A percentile compares a stretch with the other conserved stretches of the same genome.
Evolutionary conservation across 176 grass and related monocot species (phyloP).

Genomic region (Paspalum notatum): DNA sequence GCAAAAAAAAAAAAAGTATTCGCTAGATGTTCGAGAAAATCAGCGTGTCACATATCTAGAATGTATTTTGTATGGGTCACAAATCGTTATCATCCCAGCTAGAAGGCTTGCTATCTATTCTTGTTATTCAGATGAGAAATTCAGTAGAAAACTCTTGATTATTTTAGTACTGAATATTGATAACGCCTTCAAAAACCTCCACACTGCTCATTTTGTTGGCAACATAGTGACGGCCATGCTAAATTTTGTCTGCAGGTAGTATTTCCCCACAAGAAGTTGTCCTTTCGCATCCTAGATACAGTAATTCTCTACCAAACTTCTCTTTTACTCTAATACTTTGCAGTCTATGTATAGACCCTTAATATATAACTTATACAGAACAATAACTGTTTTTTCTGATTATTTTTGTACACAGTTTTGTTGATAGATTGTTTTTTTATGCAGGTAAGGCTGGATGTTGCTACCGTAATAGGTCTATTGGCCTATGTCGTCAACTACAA

Average conservation of each 20-base stretch:
- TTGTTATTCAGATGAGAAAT: background rate
- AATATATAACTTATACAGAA: slow-evolving; percentile 2
- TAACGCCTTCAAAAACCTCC: background rate
- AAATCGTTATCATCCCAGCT: background rate
- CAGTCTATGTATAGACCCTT: background rate
- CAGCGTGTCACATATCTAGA: background rate
- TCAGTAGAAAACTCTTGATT: background rate
- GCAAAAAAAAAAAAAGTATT: background rate
- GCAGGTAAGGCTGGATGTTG: slow-evolving; percentile 86
- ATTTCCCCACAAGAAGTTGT: slow-evolving; percentile 96
- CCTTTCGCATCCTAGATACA: slow-evolving; percentile 95
- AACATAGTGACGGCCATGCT: slow-evolving; percentile 21
- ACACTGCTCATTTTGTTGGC: background rate
- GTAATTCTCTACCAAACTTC: slow-evolving; percentile 50
- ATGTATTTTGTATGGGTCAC: background rate
- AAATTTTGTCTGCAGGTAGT: slow-evolving; percentile 68
- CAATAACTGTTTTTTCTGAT: background rate
- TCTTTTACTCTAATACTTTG: background rate
- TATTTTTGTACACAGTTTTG: slow-evolving; percentile 7
- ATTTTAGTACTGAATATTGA: background rate
- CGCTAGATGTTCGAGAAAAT: background rate
- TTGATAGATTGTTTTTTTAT: slow-evolving; percentile 34
- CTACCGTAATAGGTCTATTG: slow-evolving; percentile 73
- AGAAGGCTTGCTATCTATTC: background rate
- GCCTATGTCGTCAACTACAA: slow-evolving; percentile 94